Base-by-base conservation (phyloP, 805 yeast genomes). In the Kodamaea laetipori region DNA sequence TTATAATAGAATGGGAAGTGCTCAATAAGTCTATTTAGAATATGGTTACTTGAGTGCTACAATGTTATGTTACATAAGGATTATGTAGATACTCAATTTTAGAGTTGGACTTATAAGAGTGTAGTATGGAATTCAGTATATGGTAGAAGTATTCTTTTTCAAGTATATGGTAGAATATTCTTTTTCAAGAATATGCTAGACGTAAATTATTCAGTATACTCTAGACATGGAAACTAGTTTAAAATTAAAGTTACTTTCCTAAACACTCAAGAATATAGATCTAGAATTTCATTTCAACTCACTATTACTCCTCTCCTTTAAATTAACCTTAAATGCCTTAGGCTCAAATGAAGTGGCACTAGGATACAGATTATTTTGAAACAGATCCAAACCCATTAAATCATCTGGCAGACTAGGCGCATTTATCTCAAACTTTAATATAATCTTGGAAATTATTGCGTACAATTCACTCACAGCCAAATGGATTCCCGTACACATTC, bases 401-500 rank as follows among this genome's bases (percentile, higher is more conserved):
- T 47, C 31, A 8, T 68, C 60, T 0, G 84, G 81, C 2, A 17
- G 15, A 13, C 13, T 16, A 4, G 40, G 40, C 8, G 66, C 55
- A n/a, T 56, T 55, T 10, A 84, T 68, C 39, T 73, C 64, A 54
- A 77, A 86, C 17, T 73, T 52, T 1, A 81, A 55, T 1, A 85
- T 56, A 41, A 81, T 55, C 41, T 87, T 74, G 46, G 78, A 64
- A 13, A 80, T 58, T 12, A 84, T 57, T 3, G 78, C 67, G 53
- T 86, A 86, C 53, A 86, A 64, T 57, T 86, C 90, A 42, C 78
- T 74, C 51, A 72, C 69, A 0, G 90, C 90, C 38, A 86, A 67
- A 41, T 76, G 73, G 37, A 74, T 74, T 0, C 94, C 95, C 0
- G 84, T 73, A 58, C 95, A 86, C 80, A 75, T 81, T 43, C 95